These are phyloP conservation scores for Trichophyton benhamiae DNA, from an alignment of 2,329 filamentous ascomycete species.

Conservation along the genomic window DNA sequence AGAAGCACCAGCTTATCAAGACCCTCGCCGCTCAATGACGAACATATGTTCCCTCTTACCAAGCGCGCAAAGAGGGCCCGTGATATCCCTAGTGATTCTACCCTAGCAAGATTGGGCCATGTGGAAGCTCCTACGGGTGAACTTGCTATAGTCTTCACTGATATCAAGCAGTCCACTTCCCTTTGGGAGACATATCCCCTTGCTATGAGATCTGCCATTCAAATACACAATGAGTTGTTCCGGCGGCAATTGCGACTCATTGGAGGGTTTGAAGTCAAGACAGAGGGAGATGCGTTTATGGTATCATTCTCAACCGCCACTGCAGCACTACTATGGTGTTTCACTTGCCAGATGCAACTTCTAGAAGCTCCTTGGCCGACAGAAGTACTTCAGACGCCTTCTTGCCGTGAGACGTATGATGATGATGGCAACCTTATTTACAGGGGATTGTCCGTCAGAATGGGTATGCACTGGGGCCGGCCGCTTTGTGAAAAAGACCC, in stretches of 20 bases:
- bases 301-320: conserved; percentile 95
- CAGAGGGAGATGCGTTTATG: conserved; percentile 99
- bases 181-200: conserved; percentile 92
- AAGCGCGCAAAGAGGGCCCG: conserved; percentile 51
- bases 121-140: conserved; percentile 85
- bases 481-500: conserved; percentile 93
- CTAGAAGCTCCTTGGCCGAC: conserved; percentile 86
- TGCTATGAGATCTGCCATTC: conserved; percentile 93
- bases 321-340: conserved; percentile 88
- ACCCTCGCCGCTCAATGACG: conserved; percentile 57
- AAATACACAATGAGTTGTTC: conserved; percentile 95
- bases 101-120: conserved; percentile 75
- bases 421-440: conserved; percentile 83
- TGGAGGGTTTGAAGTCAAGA: conserved; percentile 97
- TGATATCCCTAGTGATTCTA: conserved; percentile 63
- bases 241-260: conserved; percentile 83
- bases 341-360: conserved; percentile 79
- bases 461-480: conserved; percentile 93
- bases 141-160: conserved; percentile 89
- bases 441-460: conserved; percentile 83
- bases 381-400: conserved; percentile 76
- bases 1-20: conserved; percentile 76
- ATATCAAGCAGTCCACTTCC: conserved; percentile 96
- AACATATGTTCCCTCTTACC: conserved; percentile 47
- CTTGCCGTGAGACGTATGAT: conserved; percentile 71